These are phyloP conservation scores for Cavenderia fasciculata DNA, from an alignment of 78 protist species.

Conservation along the genomic window DNA sequence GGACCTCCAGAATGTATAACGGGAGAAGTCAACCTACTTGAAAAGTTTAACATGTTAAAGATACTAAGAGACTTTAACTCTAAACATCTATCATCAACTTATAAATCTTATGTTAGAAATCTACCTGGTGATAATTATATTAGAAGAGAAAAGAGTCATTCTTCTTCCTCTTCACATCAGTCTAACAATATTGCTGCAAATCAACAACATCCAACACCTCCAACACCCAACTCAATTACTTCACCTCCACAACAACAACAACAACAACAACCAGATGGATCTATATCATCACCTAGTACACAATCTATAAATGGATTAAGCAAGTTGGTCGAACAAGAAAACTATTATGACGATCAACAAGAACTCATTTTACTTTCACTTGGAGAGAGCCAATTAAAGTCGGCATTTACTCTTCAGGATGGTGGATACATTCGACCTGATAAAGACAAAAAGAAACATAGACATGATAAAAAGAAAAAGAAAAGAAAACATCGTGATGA, in stretches of 20 bases:
- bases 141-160: slow-evolving; percentile 61
- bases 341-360: slow-evolving; percentile 25
- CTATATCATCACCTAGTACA: neutral
- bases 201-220: neutral
- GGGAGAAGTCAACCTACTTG: slow-evolving; percentile 45
- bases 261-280: slow-evolving; percentile 25
- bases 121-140: slow-evolving; percentile 78
- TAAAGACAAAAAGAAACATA: slow-evolving; percentile 13
- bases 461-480: slow-evolving; percentile 15
- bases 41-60: slow-evolving; percentile 17
- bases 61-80: slow-evolving; percentile 46
- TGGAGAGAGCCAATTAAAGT: slow-evolving; percentile 24
- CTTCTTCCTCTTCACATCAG: no score
- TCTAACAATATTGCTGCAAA: neutral
- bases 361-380: slow-evolving; percentile 46
- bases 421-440: slow-evolving; percentile 61
- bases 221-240: neutral
- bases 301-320: slow-evolving; percentile 6
- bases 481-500: neutral
- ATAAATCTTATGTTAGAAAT: slow-evolving; percentile 70
- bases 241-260: slow-evolving; percentile 47
- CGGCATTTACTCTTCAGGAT: slow-evolving; percentile 53
- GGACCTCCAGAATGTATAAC: slow-evolving; percentile 15
- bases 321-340: slow-evolving; percentile 12
- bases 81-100: slow-evolving; percentile 71